These are phyloP conservation scores for Candida sp. DNA, from an alignment of 1,139 yeast genomes.

Conservation along the genomic window DNA sequence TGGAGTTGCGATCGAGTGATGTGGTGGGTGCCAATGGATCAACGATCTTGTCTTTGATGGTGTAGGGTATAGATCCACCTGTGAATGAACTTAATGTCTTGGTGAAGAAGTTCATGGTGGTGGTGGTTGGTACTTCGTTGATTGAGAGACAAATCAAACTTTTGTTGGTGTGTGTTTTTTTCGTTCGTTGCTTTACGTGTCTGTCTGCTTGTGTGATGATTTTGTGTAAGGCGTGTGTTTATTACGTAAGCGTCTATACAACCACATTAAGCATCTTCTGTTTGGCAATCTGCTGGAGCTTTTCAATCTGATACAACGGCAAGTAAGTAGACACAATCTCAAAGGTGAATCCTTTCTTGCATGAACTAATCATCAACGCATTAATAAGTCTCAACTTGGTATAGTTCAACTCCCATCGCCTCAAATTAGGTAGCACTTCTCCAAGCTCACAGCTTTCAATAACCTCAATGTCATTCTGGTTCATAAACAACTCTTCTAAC, in stretches of 20 bases:
- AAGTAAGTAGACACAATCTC: slow-evolving; percentile 12
- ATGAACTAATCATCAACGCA: slow-evolving; percentile 16
- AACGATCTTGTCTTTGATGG: slow-evolving; percentile 48
- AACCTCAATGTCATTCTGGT: slow-evolving; percentile 15
- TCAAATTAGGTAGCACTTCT: slow-evolving; percentile 21
- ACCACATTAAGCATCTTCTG: slow-evolving; percentile 6
- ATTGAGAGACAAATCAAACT: neutral
- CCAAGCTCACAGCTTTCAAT: slow-evolving; percentile 15
- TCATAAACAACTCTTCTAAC: slow-evolving; percentile 24
- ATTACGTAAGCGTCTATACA: neutral
- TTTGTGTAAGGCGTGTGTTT: neutral
- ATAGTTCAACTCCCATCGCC: slow-evolving; percentile 16
- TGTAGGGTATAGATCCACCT: slow-evolving; percentile 60
- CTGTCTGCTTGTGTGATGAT: neutral
- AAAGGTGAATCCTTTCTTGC: slow-evolving; percentile 12
- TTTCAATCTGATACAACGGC: slow-evolving; percentile 8
- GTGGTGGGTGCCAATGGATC: slow-evolving; percentile 19
- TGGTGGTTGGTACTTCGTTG: too few relatives aligned
- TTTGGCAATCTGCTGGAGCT: slow-evolving; percentile 9
- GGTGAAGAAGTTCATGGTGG: slow-evolving; percentile 60
- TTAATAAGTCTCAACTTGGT: slow-evolving; percentile 18
- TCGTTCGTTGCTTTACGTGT: neutral
- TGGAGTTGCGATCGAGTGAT: slow-evolving; percentile 23
- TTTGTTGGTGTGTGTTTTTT: neutral
- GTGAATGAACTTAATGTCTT: slow-evolving; percentile 60